Evolutionary conservation across 225 moss, liverwort and hornwort species (phyloP).

Genomic region (Pseudoscleropodium purum): DNA sequence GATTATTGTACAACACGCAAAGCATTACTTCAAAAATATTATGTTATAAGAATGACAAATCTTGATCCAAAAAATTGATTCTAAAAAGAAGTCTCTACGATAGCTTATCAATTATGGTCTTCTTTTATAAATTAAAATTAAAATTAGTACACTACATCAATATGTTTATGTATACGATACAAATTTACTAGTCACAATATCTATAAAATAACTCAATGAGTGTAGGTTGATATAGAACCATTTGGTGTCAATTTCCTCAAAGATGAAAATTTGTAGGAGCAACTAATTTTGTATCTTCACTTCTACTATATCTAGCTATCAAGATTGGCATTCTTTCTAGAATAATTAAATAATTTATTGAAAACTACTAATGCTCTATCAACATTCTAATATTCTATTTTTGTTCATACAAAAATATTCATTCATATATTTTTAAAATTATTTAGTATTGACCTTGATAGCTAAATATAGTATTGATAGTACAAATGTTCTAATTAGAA

Average conservation of each 20-base stretch:
- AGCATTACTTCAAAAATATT: neutral
- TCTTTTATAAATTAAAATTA: neutral
- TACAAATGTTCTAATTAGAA: neutral
- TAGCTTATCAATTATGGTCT: neutral
- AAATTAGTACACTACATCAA: fast-evolving
- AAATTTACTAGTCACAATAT: neutral
- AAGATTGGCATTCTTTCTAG: fast-evolving
- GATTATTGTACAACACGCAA: neutral
- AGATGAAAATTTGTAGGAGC: neutral
- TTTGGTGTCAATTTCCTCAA: neutral
- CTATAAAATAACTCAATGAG: neutral
- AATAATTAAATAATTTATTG: fast-evolving
- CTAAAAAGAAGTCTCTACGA: fast-evolving
- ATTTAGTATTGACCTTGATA: fast-evolving
- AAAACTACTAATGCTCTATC: fast-evolving
- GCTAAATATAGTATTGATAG: fast-evolving
- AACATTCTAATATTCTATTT: neutral
- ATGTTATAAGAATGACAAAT: fast-evolving
- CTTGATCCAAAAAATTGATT: neutral
- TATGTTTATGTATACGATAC: neutral
- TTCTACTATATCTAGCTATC: fast-evolving
- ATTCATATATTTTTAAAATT: neutral
- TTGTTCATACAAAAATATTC: fast-evolving
- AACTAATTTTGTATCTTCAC: neutral
- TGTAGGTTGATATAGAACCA: neutral